phyloP scores from a whole-genome alignment of 371 early-diverging fungal genomes.

The Coemansia sp. region DNA sequence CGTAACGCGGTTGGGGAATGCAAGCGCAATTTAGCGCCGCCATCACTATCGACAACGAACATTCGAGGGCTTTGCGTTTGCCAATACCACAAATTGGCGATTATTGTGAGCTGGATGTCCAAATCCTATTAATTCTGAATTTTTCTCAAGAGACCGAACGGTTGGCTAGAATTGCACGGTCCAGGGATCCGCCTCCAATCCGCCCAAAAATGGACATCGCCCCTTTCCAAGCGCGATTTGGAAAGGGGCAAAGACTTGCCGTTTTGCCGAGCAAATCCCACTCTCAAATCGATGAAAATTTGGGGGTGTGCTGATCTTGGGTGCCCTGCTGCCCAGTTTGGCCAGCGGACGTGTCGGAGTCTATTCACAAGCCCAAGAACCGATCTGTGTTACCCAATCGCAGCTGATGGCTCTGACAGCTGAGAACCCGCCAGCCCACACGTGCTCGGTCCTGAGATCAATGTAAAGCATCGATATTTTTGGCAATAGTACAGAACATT shows the following conservation, averaged over 20 bases:
- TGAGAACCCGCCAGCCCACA: background rate
- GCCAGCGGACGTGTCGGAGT: background rate
- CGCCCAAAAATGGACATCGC: background rate
- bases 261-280: constrained; percentile 30
- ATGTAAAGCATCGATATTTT: too few relatives aligned
- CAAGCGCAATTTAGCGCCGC: too few relatives aligned
- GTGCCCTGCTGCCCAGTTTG: background rate
- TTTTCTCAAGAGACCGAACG: constrained; percentile 17
- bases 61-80: background rate
- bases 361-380: background rate
- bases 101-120: background rate
- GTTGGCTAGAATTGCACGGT: constrained; percentile 7
- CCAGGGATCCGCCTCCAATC: background rate
- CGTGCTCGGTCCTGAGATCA: too few relatives aligned
- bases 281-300: background rate
- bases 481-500: too few relatives aligned
- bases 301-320: background rate
- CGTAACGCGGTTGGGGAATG: background rate
- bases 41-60: background rate
- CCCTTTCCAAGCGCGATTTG: background rate
- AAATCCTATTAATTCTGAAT: background rate
- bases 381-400: background rate
- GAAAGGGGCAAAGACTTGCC: background rate
- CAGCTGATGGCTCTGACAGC: background rate
- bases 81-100: background rate